Evolutionary conservation across 2,329 filamentous ascomycete species (phyloP), one percentile per base, ranked within the genome.

Genomic region (Fusarium brevicatenulatum): DNA sequence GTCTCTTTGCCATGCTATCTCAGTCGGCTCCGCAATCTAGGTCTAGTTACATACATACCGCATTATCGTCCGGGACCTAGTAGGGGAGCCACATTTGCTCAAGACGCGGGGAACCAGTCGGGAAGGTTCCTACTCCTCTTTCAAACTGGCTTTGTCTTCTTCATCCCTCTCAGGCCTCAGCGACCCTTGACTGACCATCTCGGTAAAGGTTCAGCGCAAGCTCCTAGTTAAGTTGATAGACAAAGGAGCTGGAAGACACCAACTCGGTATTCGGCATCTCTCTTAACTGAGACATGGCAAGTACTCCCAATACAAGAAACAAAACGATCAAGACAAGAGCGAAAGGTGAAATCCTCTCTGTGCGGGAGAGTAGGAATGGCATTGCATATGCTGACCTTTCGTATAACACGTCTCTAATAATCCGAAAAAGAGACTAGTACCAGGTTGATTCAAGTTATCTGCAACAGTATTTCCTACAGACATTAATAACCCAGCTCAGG

Each of bases 161-260:
- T 25, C 7, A 36, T 25, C 8, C 7, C 21, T 49, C 19, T 21
- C 9, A 10, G 43, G 2, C 25, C 23, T 28, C 8, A 2, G 43
- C 5, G 11, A 46, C 12, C 18, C 11, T 46, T 25, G 7, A 44
- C 9, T 28, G 18, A 18, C 8, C 21, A 49, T 32, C 21, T 2
- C 28, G 7, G 9, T 49, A n/a, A 32, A 16, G 4, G 0, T 49
- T 30, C 15, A 11, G 11, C 4, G 7, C 46, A 49, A 49, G 21
- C 15, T 49, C 0, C 10, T 0, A 32, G 21, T 32, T 5, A 5
- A n/a, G 19, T n/a, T 18, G 4, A 12, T 16, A 18, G 21, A 9
- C 46, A 18, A 18, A n/a, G 2, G 15, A 9, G 46, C 19, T 32
- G 46, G 28, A n/a, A 49, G 10, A 44, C 7, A 44, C 23, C 23